A percentile compares a stretch with the other conserved stretches of the same genome.
Evolutionary conservation across 306 rosid species (phyloP).

Genomic region (Rosa persica): DNA sequence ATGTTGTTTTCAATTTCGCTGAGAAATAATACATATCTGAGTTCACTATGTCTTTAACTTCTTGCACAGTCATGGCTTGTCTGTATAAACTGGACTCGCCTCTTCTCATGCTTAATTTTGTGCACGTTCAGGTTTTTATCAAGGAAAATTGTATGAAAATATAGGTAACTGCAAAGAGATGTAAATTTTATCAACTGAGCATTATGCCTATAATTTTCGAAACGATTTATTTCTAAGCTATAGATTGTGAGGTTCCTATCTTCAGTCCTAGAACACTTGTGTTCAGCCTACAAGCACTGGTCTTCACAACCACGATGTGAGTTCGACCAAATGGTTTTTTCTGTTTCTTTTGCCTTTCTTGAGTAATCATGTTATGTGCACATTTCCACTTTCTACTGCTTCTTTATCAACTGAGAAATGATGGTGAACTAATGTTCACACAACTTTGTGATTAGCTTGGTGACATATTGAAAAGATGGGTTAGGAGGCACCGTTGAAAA

Average conservation of each 20-base stretch:
- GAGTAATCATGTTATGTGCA: background rate
- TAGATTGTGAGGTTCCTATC: background rate
- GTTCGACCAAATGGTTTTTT: background rate
- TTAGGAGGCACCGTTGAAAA: constrained; percentile 24
- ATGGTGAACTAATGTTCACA: constrained; percentile 1
- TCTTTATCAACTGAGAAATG: constrained; percentile 1
- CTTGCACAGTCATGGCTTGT: background rate
- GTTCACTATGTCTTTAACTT: background rate
- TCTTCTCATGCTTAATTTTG: background rate
- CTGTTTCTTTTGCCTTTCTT: background rate
- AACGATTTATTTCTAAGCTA: background rate
- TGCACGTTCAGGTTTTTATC: background rate
- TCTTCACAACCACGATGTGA: background rate
- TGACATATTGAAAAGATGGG: constrained; percentile 29
- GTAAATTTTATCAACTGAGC: background rate
- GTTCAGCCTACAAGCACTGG: background rate
- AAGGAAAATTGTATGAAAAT: background rate
- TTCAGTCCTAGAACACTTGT: background rate
- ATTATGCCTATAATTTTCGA: background rate
- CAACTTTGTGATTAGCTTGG: constrained; percentile 28
- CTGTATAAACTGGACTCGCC: background rate
- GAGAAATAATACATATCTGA: background rate
- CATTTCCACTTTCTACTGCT: background rate
- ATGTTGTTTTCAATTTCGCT: background rate
- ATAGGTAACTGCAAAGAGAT: background rate